Percentiles rank a stretch among this genome's conserved stretches.
Evolutionary conservation across 108 stramenopile genomes (phyloP).

Genomic region (Fragilaria radians): DNA sequence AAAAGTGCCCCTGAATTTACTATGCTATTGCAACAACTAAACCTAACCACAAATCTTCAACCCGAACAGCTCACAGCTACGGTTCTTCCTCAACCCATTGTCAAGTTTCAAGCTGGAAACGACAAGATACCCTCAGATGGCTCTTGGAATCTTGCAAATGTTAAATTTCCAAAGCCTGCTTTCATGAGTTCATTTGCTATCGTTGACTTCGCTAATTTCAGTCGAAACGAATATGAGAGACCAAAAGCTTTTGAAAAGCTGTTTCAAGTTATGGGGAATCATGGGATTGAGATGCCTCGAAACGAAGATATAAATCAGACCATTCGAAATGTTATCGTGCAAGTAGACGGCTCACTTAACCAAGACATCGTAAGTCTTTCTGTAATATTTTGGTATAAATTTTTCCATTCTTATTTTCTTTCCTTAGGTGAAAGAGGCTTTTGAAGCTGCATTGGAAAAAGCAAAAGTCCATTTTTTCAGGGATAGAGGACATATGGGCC

Average conservation of each 20-base stretch:
- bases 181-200: conserved; percentile 16
- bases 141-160: neutral
- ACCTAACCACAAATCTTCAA: neutral
- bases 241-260: neutral
- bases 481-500: neutral
- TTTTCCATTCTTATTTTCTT: no score
- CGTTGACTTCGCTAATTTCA: conserved; percentile 8
- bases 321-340: neutral
- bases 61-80: conserved; percentile 1
- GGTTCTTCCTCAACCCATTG: conserved; percentile 4
- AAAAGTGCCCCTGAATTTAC: neutral
- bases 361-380: no score
- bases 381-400: no score
- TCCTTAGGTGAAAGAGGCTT: neutral
- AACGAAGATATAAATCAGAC: neutral
- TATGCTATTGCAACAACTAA: neutral
- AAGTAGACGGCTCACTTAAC: no score
- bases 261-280: conserved; percentile 7
- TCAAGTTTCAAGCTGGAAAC: neutral
- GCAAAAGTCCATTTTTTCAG: neutral
- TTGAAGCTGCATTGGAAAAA: neutral
- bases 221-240: neutral
- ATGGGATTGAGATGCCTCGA: conserved; percentile 11
- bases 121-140: neutral
- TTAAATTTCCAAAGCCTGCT: conserved; percentile 10